phyloP scores from a whole-genome alignment of 495 filamentous ascomycete species.

The Podospora fimiseda region DNA sequence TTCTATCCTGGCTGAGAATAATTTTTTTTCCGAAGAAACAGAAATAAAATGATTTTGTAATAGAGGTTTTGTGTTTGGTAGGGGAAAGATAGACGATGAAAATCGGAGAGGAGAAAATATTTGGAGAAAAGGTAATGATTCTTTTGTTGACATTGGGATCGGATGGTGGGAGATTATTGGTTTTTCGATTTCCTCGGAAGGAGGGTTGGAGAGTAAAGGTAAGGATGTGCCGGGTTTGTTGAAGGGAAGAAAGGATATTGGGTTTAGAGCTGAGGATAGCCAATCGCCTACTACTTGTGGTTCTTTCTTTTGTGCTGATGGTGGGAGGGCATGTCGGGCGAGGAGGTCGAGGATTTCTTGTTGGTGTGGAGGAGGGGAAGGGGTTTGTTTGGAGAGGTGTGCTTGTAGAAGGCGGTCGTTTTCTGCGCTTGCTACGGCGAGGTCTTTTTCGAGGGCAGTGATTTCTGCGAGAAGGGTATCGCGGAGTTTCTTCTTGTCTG shows the following conservation, averaged over 20 bases:
- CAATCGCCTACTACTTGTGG: constrained; percentile 27
- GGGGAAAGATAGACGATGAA: constrained; percentile 39
- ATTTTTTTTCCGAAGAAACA: constrained; percentile 37
- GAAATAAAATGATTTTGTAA: constrained; percentile 38
- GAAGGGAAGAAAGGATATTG: constrained; percentile 47
- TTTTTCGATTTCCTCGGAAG: constrained; percentile 11
- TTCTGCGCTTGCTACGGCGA: constrained; percentile 28
- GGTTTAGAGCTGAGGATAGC: constrained; percentile 37
- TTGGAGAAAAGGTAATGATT: constrained; percentile 52
- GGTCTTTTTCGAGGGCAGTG: constrained; percentile 30
- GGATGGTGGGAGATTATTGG: constrained; percentile 45
- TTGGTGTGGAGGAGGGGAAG: constrained; percentile 20
- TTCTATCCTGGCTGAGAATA: constrained; percentile 36
- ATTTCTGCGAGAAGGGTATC: constrained; percentile 35
- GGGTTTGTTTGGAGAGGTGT: constrained; percentile 15
- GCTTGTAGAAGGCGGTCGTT: constrained; percentile 35
- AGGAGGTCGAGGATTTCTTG: constrained; percentile 33
- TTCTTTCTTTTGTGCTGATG: constrained; percentile 21
- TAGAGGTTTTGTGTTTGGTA: constrained; percentile 26
- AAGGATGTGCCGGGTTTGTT: constrained; percentile 21
- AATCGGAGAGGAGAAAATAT: constrained; percentile 51
- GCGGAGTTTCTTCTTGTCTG: constrained; percentile 33
- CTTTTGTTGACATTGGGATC: constrained; percentile 39
- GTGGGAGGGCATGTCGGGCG: constrained; percentile 31
- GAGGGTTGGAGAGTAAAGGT: constrained; percentile 3